phyloP scores from a whole-genome alignment of 139 green algal genomes.

The Chlamydomonas eustigma region DNA sequence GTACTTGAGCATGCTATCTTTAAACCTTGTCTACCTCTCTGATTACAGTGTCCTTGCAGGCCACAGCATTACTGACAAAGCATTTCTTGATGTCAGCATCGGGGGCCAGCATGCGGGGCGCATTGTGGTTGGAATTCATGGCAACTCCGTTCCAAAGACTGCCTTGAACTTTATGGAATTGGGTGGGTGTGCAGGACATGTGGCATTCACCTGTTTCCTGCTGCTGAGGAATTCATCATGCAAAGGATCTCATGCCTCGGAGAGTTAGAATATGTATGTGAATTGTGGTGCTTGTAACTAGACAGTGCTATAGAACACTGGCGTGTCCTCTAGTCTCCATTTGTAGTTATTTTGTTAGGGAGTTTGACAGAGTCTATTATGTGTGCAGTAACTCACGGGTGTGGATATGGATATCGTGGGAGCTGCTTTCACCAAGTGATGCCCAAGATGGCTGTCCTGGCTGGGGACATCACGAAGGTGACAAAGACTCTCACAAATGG shows the following conservation, averaged over 20 bases:
- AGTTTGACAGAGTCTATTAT: too few species aligned
- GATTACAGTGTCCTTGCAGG: not conserved
- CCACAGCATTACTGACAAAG: not conserved
- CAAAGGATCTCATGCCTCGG: too few species aligned
- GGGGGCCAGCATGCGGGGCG: constrained; percentile 3
- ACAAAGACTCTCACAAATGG: not conserved
- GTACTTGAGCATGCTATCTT: not conserved
- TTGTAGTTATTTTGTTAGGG: too few species aligned
- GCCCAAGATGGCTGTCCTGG: constrained; percentile 2
- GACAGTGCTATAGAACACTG: too few species aligned
- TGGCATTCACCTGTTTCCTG: not conserved
- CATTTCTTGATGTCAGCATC: constrained; percentile 12
- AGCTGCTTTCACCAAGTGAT: constrained; percentile 6
- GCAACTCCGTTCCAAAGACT: constrained; percentile 1
- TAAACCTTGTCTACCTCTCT: not conserved
- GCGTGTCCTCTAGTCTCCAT: too few species aligned
- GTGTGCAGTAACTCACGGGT: constrained; percentile 2
- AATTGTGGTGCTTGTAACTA: too few species aligned
- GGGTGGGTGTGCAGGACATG: too few species aligned
- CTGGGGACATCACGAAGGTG: constrained; percentile 14
- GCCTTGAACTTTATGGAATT: constrained; percentile 10
- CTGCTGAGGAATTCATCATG: not conserved
- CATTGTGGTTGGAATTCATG: constrained; percentile 11
- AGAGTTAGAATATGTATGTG: too few species aligned
- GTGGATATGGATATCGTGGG: constrained; percentile 8